phyloP scores from a whole-genome alignment of 2,329 filamentous ascomycete genomes.

The Colletotrichum acutatum region DNA sequence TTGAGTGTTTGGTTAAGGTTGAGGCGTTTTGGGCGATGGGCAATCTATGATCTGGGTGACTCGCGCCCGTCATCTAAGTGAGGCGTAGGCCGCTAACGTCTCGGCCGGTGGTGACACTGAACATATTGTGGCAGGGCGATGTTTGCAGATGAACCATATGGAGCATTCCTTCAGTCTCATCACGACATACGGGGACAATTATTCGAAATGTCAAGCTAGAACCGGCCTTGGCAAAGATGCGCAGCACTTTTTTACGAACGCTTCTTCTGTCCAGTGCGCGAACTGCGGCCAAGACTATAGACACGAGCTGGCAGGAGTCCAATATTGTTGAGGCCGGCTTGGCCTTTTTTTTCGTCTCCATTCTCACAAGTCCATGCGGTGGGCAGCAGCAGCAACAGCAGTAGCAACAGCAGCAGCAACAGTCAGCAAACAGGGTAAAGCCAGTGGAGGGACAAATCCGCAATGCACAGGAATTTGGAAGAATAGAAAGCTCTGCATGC shows the following conservation, averaged over 20 bases:
- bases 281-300: constrained; percentile 11
- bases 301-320: constrained; percentile 29
- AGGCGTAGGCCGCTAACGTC: not conserved
- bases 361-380: not conserved
- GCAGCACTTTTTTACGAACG: constrained; percentile 13
- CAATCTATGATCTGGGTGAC: not conserved
- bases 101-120: not conserved
- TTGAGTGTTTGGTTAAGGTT: constrained; percentile 1
- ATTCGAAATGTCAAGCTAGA: not conserved
- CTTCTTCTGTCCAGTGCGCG: not conserved
- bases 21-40: not conserved
- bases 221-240: constrained; percentile 18
- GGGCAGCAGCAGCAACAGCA: not conserved
- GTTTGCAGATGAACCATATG: not conserved
- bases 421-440: not conserved
- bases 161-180: not conserved
- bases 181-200: not conserved
- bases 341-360: not conserved
- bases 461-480: not conserved
- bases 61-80: not conserved
- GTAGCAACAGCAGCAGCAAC: not conserved
- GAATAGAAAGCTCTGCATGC: not conserved
- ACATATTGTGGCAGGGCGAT: not conserved
- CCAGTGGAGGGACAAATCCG: not conserved
- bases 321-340: constrained; percentile 14